Evolutionary conservation across 139 green algal species (phyloP), one percentile per base, ranked within the genome.

Genomic region (Haematococcus lacustris): DNA sequence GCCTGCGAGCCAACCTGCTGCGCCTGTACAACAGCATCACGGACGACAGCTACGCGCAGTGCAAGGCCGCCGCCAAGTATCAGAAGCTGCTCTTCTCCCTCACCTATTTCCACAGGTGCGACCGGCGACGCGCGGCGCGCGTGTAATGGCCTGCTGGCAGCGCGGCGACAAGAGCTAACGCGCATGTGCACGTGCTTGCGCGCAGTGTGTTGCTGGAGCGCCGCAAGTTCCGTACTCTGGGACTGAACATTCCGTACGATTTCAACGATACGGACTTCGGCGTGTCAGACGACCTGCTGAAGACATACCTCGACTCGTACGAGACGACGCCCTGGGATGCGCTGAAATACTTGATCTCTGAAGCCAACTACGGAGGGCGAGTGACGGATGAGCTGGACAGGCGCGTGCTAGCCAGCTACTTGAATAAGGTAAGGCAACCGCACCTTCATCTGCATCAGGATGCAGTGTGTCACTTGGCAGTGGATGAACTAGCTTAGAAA

Each of bases 231-330:
- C 78, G 89, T 47, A 91, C 83, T 35, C 82, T 96, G 28, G 91
- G 91, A n/a, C 78, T 95, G 68, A 96, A 96, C 86, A 93, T 95
- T 70, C 85, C 88, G 50, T 95, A 96, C 72, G 90, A 95, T 80
- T 96, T 96, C 87, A 94, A 95, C 71, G 91, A 96, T 80, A 95
- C 90, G 35, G 91, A 96, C 80, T 94, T 92, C 68, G 82, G 79
- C 74, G 88, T 93, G n/a, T 89, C 79, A 21, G 88, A 93, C 71
- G 88, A 94, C 77, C 67, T 94, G 68, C 80, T 96, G 40, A 92
- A 92, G 81, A 78, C 66, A 25, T 96, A 95, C 82, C 78, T 96
- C 67, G 91, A 96, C 83, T 82, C 73, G 33, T 61, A 71, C 30
- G 47, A 63, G 40, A 71, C 88, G 37, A 93, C 86, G 35, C 90